Conservation (phyloP, 441 rosid species). For the Adansonia gregorii region DNA sequence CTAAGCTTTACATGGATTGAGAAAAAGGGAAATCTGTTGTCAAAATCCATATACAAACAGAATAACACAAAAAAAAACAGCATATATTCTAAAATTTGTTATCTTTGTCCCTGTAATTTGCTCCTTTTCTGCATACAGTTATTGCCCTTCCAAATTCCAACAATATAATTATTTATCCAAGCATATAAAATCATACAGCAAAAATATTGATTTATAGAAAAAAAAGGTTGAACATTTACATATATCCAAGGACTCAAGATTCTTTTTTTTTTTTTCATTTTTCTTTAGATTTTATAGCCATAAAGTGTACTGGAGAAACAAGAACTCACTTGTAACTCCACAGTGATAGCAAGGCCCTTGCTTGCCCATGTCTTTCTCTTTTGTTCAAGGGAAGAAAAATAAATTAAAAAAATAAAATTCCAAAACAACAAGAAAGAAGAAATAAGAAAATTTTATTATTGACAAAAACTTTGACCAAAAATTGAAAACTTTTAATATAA, state of each 20-base stretch:
- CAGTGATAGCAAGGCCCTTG: too few relatives aligned
- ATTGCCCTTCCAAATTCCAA: constrained; percentile 26
- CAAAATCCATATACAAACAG: constrained; percentile 41
- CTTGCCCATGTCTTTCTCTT: too few relatives aligned
- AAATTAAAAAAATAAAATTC: too few relatives aligned
- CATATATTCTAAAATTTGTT: constrained; percentile 32
- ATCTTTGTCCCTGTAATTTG: constrained; percentile 34
- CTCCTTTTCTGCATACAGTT: constrained; percentile 33
- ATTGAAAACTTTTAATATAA: too few relatives aligned
- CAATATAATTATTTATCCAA: constrained; percentile 31
- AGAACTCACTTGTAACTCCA: too few relatives aligned
- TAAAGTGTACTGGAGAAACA: constrained; percentile 47
- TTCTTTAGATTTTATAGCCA: constrained; percentile 8
- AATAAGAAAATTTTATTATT: too few relatives aligned
- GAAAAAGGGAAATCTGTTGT: constrained; percentile 25
- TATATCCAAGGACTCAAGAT: constrained; percentile 28
- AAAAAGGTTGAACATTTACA: constrained; percentile 3
- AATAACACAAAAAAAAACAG: constrained; percentile 35
- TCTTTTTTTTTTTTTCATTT: constrained; percentile 6
- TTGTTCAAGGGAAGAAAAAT: too few relatives aligned
- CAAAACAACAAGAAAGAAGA: too few relatives aligned
- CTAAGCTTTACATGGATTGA: constrained; percentile 34
- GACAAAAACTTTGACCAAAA: too few relatives aligned
- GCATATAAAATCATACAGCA: constrained; percentile 27
- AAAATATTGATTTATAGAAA: constrained; percentile 14